A percentile compares a stretch with the other conserved stretches of the same genome.
Evolutionary conservation across 805 yeast genomes (phyloP).

Genomic region (Priceomyces haplophilus): DNA sequence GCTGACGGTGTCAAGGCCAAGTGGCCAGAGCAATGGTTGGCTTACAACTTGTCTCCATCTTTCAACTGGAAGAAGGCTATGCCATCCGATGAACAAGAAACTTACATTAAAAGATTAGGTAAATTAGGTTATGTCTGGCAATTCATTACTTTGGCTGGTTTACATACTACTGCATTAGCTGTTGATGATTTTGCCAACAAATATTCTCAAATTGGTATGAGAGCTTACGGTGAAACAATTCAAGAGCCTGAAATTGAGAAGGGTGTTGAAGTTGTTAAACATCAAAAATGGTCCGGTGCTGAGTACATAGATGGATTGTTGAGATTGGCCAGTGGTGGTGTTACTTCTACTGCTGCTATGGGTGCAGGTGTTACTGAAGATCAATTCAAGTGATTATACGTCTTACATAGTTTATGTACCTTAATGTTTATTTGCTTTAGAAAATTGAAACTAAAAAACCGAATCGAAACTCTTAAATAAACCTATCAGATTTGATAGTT

Average conservation of each 20-base stretch:
- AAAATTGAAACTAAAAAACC: neutral
- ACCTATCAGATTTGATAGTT: neutral
- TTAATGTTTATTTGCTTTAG: neutral
- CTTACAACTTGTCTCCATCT: constrained; percentile 94
- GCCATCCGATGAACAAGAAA: constrained; percentile 81
- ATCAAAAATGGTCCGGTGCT: constrained; percentile 99
- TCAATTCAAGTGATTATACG: constrained; percentile 58
- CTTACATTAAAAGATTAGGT: constrained; percentile 83
- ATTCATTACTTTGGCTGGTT: constrained; percentile 94
- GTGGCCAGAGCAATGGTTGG: constrained; percentile 91
- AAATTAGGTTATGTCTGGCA: constrained; percentile 95
- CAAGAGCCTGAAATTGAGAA: constrained; percentile 85
- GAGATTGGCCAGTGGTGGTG: constrained; percentile 91
- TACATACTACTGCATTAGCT: constrained; percentile 93
- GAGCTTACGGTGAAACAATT: constrained; percentile 85
- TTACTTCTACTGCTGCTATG: constrained; percentile 95
- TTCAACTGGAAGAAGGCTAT: constrained; percentile 97
- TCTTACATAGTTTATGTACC: neutral
- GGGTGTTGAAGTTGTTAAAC: constrained; percentile 94
- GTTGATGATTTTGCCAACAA: constrained; percentile 79
- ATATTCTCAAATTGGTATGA: constrained; percentile 84
- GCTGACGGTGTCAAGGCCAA: constrained; percentile 83
- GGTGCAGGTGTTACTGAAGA: constrained; percentile 98
- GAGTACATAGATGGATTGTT: constrained; percentile 90
- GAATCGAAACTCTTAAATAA: no score